These are phyloP conservation scores for Cercospora brassicicola DNA, from an alignment of 2,329 filamentous ascomycete species.

Conservation along the genomic window DNA sequence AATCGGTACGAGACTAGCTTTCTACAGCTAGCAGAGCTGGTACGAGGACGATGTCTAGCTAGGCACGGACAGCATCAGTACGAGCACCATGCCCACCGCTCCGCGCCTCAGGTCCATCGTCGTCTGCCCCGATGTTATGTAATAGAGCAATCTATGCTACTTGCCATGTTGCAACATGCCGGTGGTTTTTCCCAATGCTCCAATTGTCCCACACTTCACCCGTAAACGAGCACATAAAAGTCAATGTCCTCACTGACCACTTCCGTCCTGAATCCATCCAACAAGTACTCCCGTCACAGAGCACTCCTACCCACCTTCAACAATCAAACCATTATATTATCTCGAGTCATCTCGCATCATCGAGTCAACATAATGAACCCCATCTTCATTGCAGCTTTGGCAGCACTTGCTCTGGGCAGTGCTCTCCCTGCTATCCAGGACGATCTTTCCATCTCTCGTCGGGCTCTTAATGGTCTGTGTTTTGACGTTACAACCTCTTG, in stretches of 20 bases:
- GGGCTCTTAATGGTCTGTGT: neutral
- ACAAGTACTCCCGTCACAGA: too few species aligned
- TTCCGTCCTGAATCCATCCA: too few species aligned
- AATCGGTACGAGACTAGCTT: neutral
- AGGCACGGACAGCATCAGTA: neutral
- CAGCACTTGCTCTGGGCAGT: too few species aligned
- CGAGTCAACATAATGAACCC: too few species aligned
- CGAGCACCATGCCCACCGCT: neutral
- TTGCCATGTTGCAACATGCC: neutral
- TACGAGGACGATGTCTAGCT: neutral
- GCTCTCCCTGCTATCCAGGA: too few species aligned
- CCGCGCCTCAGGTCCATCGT: neutral
- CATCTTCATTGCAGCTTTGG: too few species aligned
- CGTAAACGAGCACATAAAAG: too few species aligned
- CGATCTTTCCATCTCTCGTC: too few species aligned
- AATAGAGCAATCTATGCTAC: neutral
- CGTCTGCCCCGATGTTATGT: neutral
- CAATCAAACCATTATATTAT: too few species aligned
- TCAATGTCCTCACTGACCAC: too few species aligned
- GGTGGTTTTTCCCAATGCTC: neutral
- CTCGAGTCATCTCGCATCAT: too few species aligned
- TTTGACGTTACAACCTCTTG: neutral
- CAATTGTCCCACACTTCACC: neutral
- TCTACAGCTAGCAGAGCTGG: neutral
- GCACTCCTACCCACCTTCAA: too few species aligned